Evolutionary conservation across 768 basidiomycete species (phyloP), one percentile per base, ranked within the genome.

Genomic region (Boletus edulis): DNA sequence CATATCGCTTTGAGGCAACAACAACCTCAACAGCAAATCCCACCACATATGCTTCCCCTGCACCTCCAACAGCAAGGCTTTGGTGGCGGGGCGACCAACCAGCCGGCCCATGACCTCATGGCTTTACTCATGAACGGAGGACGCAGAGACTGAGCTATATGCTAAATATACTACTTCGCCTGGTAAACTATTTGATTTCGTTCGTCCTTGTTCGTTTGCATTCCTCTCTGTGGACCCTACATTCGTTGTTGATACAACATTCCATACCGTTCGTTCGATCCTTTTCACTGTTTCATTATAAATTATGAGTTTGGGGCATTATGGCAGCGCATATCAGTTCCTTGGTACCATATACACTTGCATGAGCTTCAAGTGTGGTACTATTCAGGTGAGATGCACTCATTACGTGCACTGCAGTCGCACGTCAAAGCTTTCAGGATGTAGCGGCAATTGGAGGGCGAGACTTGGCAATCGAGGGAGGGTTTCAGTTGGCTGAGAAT

Each of bases 51-150:
- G 58, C 62, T 79, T 43, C 78, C 78, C 14, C 80, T 81, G 49
- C 84, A 87, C 58, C 74, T 85, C 49, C 87, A 83, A 61, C 85
- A 82, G 62, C 85, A 83, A 72, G 77, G 77, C 29, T 66, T 69
- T 22, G 75, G 77, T 47, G 72, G 75, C 18, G 73, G 73, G 17
- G 70, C 75, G 20, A 80, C 74, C 65, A 82, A 75, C 56, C 84
- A 83, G 62, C 80, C 82, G 34, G 73, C 83, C 42, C 85, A 87
- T 57, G 90, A 93, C 67, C 73, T 93, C 61, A 91, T 93, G 85
- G 84, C 90, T 43, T 78, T 93, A 55, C 80, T 93, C 58, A 85
- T 93, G 88, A 86, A 85, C 50, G 86, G 85, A 52, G 57, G 60
- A 39, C 85, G 81, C 60, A 76, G 87, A 71, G 87, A 90, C 62